phyloP scores from a whole-genome alignment of 306 rosid species.

The Rosa lucieae region DNA sequence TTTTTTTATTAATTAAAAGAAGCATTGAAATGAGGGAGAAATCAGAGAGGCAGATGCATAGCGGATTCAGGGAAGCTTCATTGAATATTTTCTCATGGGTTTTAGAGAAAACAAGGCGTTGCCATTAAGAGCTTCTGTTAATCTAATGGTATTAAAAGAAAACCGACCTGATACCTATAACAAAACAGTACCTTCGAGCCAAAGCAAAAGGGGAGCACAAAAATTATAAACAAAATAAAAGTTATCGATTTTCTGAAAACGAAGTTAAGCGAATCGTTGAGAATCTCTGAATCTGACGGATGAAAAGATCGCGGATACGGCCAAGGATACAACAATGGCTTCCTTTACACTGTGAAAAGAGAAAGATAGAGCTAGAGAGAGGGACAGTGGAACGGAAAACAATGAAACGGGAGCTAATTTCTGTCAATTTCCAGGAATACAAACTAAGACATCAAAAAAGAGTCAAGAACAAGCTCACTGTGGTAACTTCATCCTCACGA shows the following conservation, averaged over 20 bases:
- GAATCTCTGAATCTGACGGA: slow-evolving; percentile 13
- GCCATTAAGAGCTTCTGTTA: slow-evolving; percentile 25
- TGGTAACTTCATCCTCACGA: slow-evolving; percentile 13
- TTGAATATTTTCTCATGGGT: neutral
- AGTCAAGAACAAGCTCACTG: slow-evolving; percentile 27
- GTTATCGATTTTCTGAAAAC: neutral
- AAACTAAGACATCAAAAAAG: slow-evolving; percentile 1
- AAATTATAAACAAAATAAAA: neutral
- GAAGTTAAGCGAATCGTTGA: neutral
- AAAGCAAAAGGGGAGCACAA: neutral
- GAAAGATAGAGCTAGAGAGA: slow-evolving; percentile 24
- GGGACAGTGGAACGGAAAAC: slow-evolving; percentile 43
- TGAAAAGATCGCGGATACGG: slow-evolving; percentile 12
- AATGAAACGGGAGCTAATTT: slow-evolving; percentile 37
- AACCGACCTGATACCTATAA: slow-evolving; percentile 28
- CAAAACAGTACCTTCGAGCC: slow-evolving; percentile 26
- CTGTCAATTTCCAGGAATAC: slow-evolving; percentile 21
- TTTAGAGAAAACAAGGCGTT: slow-evolving; percentile 13
- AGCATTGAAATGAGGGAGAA: slow-evolving; percentile 32
- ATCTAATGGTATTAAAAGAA: slow-evolving; percentile 21
- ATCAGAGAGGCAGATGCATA: slow-evolving; percentile 11
- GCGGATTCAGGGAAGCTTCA: slow-evolving; percentile 30
- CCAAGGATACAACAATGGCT: slow-evolving; percentile 27
- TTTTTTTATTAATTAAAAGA: neutral
- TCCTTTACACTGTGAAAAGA: slow-evolving; percentile 19